These are phyloP conservation scores for Ilex aquifolium DNA, from an alignment of 257 asterid genomes.

Conservation along the genomic window DNA sequence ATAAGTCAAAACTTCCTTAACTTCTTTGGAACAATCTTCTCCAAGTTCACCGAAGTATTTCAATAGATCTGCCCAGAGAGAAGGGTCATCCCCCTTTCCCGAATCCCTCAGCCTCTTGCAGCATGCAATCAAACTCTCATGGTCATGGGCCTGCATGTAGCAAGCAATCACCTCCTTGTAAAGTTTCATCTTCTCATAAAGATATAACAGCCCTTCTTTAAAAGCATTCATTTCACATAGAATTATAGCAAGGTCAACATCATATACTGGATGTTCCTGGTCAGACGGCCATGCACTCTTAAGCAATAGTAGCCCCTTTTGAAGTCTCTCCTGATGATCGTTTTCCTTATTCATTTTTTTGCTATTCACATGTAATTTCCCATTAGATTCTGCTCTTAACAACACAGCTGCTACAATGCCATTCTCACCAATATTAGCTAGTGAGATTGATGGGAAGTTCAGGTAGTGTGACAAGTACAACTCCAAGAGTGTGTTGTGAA, in stretches of 20 bases:
- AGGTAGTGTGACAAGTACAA: conserved; percentile 73
- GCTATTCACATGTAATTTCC: conserved; percentile 20
- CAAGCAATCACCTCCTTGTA: conserved; percentile 96
- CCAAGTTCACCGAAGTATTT: conserved; percentile 98
- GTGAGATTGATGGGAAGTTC: conserved; percentile 77
- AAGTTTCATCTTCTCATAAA: conserved; percentile 89
- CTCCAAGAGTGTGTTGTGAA: conserved; percentile 83
- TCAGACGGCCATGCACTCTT: conserved; percentile 92
- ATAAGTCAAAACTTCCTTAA: conserved; percentile 74
- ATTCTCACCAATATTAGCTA: conserved; percentile 30
- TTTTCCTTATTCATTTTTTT: conserved; percentile 43
- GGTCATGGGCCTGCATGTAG: conserved; percentile 92
- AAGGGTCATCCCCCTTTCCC: conserved; percentile 80
- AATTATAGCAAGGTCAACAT: conserved; percentile 85
- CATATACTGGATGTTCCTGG: conserved; percentile 82
- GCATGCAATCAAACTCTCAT: conserved; percentile 86
- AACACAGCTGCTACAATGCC: conserved; percentile 27
- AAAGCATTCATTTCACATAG: conserved; percentile 81
- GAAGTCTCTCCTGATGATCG: conserved; percentile 53
- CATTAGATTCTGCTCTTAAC: conserved; percentile 41
- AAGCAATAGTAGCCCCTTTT: conserved; percentile 67
- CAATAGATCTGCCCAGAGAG: conserved; percentile 90
- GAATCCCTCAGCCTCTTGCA: conserved; percentile 94
- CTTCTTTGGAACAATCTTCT: conserved; percentile 95
- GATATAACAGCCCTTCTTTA: conserved; percentile 71